phyloP scores from a whole-genome alignment of 2,329 filamentous ascomycete species.

The Colletotrichum sp. region DNA sequence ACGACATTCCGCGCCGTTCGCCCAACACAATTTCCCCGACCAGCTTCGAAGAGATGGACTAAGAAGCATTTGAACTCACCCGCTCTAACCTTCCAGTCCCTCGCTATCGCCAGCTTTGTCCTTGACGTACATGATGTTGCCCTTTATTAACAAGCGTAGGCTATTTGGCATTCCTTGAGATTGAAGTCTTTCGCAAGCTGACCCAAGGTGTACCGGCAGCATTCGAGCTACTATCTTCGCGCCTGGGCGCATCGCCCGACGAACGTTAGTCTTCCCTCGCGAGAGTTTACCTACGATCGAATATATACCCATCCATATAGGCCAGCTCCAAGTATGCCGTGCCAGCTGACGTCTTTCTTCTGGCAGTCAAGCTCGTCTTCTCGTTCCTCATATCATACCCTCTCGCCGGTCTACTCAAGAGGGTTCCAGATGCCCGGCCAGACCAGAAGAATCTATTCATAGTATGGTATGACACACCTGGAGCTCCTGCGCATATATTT shows the following conservation, averaged over 20 bases:
- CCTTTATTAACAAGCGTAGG: constrained; percentile 32
- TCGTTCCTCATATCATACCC: constrained; percentile 94
- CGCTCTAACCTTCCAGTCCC: not conserved
- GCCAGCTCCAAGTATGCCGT: not conserved
- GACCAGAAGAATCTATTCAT: constrained; percentile 88
- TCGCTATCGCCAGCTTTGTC: not conserved
- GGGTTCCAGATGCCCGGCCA: constrained; percentile 84
- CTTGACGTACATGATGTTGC: constrained; percentile 27
- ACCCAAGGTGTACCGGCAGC: constrained; percentile 33
- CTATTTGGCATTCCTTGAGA: not conserved
- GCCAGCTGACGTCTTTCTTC: not conserved
- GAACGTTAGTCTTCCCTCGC: constrained; percentile 42
- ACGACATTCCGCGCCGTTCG: not conserved
- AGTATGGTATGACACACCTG: constrained; percentile 61
- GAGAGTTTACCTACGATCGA: constrained; percentile 32
- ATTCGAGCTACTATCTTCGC: constrained; percentile 45
- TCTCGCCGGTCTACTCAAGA: constrained; percentile 85
- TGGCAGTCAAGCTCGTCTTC: constrained; percentile 86
- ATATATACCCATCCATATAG: constrained; percentile 10
- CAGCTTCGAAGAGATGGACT: not conserved
- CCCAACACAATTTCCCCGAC: too few species aligned
- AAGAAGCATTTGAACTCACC: not conserved
- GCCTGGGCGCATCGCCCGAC: constrained; percentile 49
- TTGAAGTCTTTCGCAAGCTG: not conserved
- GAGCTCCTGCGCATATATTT: not conserved